These are phyloP conservation scores for Fusarium sp. DNA, from an alignment of 2,329 filamentous ascomycete genomes.

Conservation along the genomic window DNA sequence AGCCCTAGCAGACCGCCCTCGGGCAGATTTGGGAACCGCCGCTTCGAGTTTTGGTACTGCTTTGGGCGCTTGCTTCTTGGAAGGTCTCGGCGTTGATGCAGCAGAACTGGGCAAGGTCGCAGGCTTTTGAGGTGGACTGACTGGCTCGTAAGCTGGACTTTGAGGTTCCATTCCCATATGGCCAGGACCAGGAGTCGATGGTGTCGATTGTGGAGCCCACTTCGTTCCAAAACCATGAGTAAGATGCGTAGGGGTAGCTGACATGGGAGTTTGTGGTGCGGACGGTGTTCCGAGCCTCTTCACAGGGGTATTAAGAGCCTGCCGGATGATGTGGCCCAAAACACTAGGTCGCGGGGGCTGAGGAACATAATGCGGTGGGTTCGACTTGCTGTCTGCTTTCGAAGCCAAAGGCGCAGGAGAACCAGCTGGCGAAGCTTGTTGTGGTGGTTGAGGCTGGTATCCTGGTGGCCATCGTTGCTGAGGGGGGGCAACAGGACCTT, in stretches of 20 bases:
- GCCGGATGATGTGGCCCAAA: conserved; percentile 61
- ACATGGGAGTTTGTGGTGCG: conserved; percentile 56
- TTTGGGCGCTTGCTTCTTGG: conserved; percentile 57
- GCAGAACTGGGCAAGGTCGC: conserved; percentile 55
- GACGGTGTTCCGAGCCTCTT: conserved; percentile 53
- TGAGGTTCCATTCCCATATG: conserved; percentile 57
- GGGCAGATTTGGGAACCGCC: conserved; percentile 43
- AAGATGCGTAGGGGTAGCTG: conserved; percentile 50
- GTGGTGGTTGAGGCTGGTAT: conserved; percentile 51
- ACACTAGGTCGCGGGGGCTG: conserved; percentile 57
- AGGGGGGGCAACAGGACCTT: conserved; percentile 47
- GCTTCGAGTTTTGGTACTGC: conserved; percentile 45
- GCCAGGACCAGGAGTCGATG: conserved; percentile 68
- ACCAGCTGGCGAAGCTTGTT: conserved; percentile 48
- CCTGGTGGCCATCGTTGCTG: conserved; percentile 56
- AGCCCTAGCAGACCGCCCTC: conserved; percentile 57
- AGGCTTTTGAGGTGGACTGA: conserved; percentile 67
- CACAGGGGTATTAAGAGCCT: conserved; percentile 55
- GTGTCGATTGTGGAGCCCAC: conserved; percentile 71
- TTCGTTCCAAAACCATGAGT: conserved; percentile 66
- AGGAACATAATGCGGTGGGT: conserved; percentile 50
- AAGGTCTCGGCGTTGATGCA: conserved; percentile 49
- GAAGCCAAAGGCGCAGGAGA: conserved; percentile 47
- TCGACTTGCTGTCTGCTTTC: conserved; percentile 50
- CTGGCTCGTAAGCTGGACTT: conserved; percentile 71